phyloP scores from a whole-genome alignment of 2,329 filamentous ascomycete genomes.

The Penicillium oxalicum region DNA sequence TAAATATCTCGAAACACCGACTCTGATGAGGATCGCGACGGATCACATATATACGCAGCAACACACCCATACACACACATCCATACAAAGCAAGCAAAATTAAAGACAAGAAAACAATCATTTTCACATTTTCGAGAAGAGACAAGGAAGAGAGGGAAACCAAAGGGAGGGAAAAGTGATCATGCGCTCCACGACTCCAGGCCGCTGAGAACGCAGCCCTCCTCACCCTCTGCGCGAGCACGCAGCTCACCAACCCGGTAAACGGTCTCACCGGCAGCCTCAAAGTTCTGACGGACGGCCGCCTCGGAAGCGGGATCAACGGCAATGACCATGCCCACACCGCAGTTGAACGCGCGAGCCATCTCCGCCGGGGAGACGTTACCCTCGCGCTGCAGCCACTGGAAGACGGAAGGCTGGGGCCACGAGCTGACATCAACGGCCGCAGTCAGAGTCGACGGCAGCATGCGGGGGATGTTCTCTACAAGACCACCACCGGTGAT shows the following conservation, averaged over 20 bases:
- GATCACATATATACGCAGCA: no score
- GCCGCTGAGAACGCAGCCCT: constrained; percentile 60
- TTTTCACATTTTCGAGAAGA: constrained; percentile 5
- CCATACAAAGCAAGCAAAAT: not conserved
- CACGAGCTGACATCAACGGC: constrained; percentile 73
- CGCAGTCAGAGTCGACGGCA: constrained; percentile 71
- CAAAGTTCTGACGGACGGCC: constrained; percentile 47
- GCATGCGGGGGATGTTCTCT: constrained; percentile 92
- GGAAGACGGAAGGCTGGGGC: constrained; percentile 71
- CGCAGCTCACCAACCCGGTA: constrained; percentile 69
- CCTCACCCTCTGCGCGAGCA: constrained; percentile 45
- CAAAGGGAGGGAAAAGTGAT: constrained; percentile 7
- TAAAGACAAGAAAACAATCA: constrained; percentile 1
- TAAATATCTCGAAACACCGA: no score
- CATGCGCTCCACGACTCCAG: constrained; percentile 43
- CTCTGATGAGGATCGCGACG: no score
- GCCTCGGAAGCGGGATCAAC: constrained; percentile 47
- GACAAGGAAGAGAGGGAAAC: constrained; percentile 4
- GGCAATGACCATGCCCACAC: constrained; percentile 87
- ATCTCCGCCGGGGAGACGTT: constrained; percentile 73
- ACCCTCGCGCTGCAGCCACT: constrained; percentile 70
- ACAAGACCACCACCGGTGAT: constrained; percentile 91
- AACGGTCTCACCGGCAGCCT: constrained; percentile 67
- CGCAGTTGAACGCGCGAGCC: constrained; percentile 89
- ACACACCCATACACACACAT: no score